A percentile compares a stretch with the other conserved stretches of the same genome.
phyloP scores from a whole-genome alignment of 2,329 filamentous ascomycete species.

The Didymella pomorum region DNA sequence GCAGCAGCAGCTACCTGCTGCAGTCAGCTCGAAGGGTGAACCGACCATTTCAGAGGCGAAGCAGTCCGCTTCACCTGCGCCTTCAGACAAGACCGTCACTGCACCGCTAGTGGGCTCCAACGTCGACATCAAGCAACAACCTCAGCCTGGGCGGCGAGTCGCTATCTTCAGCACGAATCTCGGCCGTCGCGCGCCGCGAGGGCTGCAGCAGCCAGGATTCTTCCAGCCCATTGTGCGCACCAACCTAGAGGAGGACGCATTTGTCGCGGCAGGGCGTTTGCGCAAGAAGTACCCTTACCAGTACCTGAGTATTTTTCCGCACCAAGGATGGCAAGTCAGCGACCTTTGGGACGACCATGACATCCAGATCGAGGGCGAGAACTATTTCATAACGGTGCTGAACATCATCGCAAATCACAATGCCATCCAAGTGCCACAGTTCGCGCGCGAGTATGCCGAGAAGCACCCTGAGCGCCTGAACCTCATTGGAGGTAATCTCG shows the following conservation, averaged over 20 bases:
- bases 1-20: constrained; percentile 7
- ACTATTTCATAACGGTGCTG: constrained; percentile 41
- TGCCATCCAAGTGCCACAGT: constrained; percentile 26
- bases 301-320: constrained; percentile 41
- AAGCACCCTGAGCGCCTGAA: constrained; percentile 32
- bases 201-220: constrained; percentile 21
- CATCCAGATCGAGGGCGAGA: constrained; percentile 41
- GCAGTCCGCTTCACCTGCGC: constrained; percentile 5
- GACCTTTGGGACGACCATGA: constrained; percentile 49
- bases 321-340: constrained; percentile 33
- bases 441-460: constrained; percentile 34
- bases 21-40: background rate
- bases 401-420: constrained; percentile 40
- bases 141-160: constrained; percentile 15
- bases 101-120: constrained; percentile 5
- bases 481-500: constrained; percentile 27
- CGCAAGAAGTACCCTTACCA: constrained; percentile 33
- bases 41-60: background rate
- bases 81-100: constrained; percentile 22
- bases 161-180: constrained; percentile 45
- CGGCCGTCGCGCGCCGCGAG: constrained; percentile 29
- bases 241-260: constrained; percentile 27
- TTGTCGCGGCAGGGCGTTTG: constrained; percentile 33
- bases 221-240: constrained; percentile 39
- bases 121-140: constrained; percentile 14